Conservation (phyloP, 2,329 filamentous ascomycete species). For the Beauveria asiatica region DNA sequence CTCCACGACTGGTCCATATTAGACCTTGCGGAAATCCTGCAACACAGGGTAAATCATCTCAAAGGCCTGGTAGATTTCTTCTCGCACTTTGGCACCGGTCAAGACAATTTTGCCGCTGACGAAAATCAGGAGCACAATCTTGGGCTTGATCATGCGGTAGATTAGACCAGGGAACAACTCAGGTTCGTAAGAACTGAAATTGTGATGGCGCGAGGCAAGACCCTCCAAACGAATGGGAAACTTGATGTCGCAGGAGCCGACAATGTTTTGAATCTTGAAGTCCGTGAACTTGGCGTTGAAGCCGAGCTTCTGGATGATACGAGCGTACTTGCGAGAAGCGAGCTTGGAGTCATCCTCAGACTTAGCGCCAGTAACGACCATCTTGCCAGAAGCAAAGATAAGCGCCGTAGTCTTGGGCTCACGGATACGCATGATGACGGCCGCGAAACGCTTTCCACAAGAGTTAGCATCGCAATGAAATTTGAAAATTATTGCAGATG, state of each 20-base stretch:
- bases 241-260: slow-evolving; percentile 98
- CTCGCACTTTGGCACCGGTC: slow-evolving; percentile 93
- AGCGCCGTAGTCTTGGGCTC: slow-evolving; percentile 97
- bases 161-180: slow-evolving; percentile 98
- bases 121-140: slow-evolving; percentile 96
- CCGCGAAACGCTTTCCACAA: slow-evolving; percentile 74
- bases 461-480: slow-evolving; percentile 22
- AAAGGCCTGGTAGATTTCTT: slow-evolving; percentile 96
- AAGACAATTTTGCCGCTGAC: slow-evolving; percentile 97
- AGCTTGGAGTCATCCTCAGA: slow-evolving; percentile 97
- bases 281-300: slow-evolving; percentile 99
- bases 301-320: slow-evolving; percentile 98
- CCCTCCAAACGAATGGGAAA: slow-evolving; percentile 97
- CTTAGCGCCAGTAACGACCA: slow-evolving; percentile 98
- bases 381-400: slow-evolving; percentile 98
- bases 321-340: slow-evolving; percentile 92
- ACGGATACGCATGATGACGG: slow-evolving; percentile 98
- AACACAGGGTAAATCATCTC: slow-evolving; percentile 96
- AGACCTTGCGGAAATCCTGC: slow-evolving; percentile 59
- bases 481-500: not conserved
- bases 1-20: slow-evolving; percentile 27
- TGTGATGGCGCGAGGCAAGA: slow-evolving; percentile 93
- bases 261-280: slow-evolving; percentile 99
- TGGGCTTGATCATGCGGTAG: slow-evolving; percentile 99
- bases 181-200: slow-evolving; percentile 98